Evolutionary conservation across 2,329 filamentous ascomycete species (phyloP), one percentile per base, ranked within the genome.

Genomic region (Diaporthe longicolla): DNA sequence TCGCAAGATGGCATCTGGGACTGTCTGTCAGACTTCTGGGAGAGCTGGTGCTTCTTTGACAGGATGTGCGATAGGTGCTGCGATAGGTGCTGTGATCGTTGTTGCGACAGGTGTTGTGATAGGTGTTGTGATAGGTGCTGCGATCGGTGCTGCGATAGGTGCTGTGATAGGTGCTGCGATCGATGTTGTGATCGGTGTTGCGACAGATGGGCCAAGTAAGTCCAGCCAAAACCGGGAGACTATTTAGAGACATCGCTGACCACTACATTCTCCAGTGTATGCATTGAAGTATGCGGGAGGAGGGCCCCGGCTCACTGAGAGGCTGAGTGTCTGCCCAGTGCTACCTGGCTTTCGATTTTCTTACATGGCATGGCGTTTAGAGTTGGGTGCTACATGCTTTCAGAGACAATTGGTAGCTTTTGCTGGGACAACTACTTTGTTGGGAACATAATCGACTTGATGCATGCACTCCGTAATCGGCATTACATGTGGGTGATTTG

Each of bases 41-140:
- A 72, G 19, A 72, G 70, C 57, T 72, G 57, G 57, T 72, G 70
- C 58, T 72, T 59, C 58, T 72, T 52, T 21, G 70, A 72, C 37
- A 48, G 70, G 24, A 40, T 50, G 19, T 72, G 70, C 54, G 70
- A 72, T 37, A 24, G 70, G 3, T 37, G 48, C 29, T 72, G 70
- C 17, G 70, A 72, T 40, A 11, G 70, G 10, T 50, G 54, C 13
- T 71, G 70, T 11, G 70, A 71, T 19, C 13, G 70, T 4, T 71
- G 55, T 1, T 71, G 70, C n/a, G 70, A 71, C 26, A 37, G 70
- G 70, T 63, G 54, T 21, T 71, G 70, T 26, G 70, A 71, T 15
- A 19, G 69, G 26, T 61, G 54, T 7, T 71, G 55, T 2, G 69
- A 71, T 7, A 9, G 69, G 6, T 61, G 54, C 29, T 71, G 69